Base-by-base conservation (phyloP, 2,329 filamentous ascomycete species). In the Ceratocystis smalleyi region DNA sequence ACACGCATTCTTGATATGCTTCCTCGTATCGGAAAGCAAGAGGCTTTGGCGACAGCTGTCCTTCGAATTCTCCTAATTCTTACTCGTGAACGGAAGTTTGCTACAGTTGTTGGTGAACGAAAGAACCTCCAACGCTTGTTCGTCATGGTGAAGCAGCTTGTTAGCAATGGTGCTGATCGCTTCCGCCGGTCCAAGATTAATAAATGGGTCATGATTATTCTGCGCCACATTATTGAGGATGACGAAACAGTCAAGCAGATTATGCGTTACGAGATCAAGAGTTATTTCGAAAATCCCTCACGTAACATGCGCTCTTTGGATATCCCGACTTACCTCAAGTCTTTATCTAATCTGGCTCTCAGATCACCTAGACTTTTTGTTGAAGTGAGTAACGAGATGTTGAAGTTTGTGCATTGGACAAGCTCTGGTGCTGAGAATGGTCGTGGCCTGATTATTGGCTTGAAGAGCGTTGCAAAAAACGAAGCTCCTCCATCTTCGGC, bases 171-270 rank as follows among this genome's bases (percentile, higher is more conserved):
- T 5, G 88, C 90, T 35, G 83, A 88, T 64, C 86, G 86, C 64
- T 81, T 99, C 8, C 79, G 76, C 67, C 78, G 80, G 49, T 78
- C 76, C 1, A 77, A 77, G 63, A 75, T 83, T 47, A 77, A 78
- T 2, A 73, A 78, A 24, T 81, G 87, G 65, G 87, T 96, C 70
- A 86, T 97, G 81, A 82, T 92, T 12, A 86, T 96, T 62, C 77
- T 99, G 54, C 86, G 95, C 49, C 94, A 99, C 71, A 86, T 99
- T 68, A 83, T 97, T 63, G 94, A 99, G 74, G 95, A 99, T 71
- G 90, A 96, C 61, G 86, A 91, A 19, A 94, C 87, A 1, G 81
- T 97, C 67, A 89, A 88, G 68, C 89, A 96, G 72, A 86, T 96
- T 67, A 96, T 99, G 88, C 83, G 87, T 62, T 87, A 86, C 32